Conservation (phyloP, 1,139 yeast genomes). For the Pichia inconspicua region DNA sequence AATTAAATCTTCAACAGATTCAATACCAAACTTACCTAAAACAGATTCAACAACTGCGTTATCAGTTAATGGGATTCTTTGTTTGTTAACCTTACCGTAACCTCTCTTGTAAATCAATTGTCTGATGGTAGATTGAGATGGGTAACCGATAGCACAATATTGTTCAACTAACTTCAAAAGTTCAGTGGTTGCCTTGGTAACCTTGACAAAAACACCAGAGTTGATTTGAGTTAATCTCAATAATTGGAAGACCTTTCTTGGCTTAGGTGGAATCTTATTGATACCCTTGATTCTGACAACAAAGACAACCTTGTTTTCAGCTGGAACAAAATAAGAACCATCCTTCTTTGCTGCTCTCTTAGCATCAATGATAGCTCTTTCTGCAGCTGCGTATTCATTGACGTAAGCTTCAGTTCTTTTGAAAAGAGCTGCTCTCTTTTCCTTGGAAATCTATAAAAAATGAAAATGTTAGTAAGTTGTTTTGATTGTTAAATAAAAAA, state of each 20-base stretch:
- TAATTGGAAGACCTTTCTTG: constrained; percentile 98
- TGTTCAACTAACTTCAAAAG: constrained; percentile 97
- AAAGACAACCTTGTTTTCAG: constrained; percentile 93
- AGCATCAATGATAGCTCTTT: constrained; percentile 85
- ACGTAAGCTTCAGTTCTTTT: constrained; percentile 98
- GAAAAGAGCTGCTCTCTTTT: constrained; percentile 91
- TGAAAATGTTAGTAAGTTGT: constrained; percentile 6
- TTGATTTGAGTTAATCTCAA: constrained; percentile 96
- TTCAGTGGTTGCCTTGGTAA: constrained; percentile 98
- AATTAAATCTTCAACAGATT: constrained; percentile 93
- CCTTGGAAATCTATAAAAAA: constrained; percentile 59
- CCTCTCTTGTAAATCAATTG: constrained; percentile 99
- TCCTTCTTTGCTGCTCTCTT: constrained; percentile 95
- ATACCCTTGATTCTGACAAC: constrained; percentile 99
- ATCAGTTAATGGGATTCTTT: constrained; percentile 92
- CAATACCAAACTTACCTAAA: constrained; percentile 95
- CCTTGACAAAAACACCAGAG: constrained; percentile 96
- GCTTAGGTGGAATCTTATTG: constrained; percentile 99
- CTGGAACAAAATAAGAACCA: constrained; percentile 95
- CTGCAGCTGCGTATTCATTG: constrained; percentile 93
- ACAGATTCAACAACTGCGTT: constrained; percentile 88
- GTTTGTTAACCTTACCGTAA: constrained; percentile 98
- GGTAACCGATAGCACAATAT: constrained; percentile 99
- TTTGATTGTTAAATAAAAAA: neutral
- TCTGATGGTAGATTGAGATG: constrained; percentile 92